Percentiles rank a stretch among this genome's conserved stretches.
phyloP scores from a whole-genome alignment of 495 filamentous ascomycete genomes.

The Penicillium waksmanii region DNA sequence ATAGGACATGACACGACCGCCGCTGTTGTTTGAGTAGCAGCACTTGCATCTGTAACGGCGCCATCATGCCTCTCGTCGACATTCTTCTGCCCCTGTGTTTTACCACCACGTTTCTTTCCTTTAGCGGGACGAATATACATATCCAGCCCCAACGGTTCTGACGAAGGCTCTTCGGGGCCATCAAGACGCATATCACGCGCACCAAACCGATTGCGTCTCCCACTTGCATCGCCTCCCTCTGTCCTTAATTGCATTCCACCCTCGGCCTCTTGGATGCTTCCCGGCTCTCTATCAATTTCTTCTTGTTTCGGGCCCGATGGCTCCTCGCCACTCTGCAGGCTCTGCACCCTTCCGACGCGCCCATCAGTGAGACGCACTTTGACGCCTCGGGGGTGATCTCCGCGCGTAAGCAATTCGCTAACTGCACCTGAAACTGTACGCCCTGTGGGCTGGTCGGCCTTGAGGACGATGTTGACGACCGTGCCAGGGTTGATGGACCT shows the following conservation, averaged over 20 bases:
- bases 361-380: conserved; percentile 73
- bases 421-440: conserved; percentile 65
- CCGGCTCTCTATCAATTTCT: background rate
- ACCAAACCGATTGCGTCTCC: conserved; percentile 13
- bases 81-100: conserved; percentile 1
- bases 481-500: conserved; percentile 47
- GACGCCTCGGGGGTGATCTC: conserved; percentile 74
- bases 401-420: conserved; percentile 64
- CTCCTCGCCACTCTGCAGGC: conserved; percentile 3
- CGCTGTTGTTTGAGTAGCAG: background rate
- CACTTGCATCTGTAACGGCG: background rate
- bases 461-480: conserved; percentile 68
- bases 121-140: conserved; percentile 17
- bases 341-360: conserved; percentile 68
- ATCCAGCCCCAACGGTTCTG: conserved; percentile 15
- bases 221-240: conserved; percentile 10
- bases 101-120: conserved; percentile 15
- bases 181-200: conserved; percentile 14
- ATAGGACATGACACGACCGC: conserved; percentile 24
- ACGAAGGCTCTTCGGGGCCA: conserved; percentile 14
- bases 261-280: background rate
- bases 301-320: background rate
- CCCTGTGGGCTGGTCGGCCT: conserved; percentile 71
- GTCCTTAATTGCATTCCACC: conserved; percentile 8
- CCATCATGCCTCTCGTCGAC: background rate